Conservation (phyloP, 78 protist species). For the Dictyostelium firmibasis region DNA sequence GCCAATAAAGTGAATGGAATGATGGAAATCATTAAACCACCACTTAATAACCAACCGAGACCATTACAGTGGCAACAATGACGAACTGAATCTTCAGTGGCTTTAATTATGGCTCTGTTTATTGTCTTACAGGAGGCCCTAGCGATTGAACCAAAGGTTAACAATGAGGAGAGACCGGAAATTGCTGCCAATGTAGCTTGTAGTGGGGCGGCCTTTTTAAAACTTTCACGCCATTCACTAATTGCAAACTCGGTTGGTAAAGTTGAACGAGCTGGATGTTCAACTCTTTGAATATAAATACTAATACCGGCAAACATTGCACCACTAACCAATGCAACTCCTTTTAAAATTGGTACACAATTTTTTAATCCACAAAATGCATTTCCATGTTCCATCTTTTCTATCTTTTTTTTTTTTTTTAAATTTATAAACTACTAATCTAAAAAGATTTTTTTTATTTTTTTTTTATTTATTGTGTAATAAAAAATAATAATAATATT, state of each 20-base stretch:
- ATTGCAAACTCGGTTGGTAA: not conserved
- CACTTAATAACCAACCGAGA: not conserved
- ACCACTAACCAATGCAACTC: not conserved
- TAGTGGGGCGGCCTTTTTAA: not conserved
- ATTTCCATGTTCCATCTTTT: constrained; percentile 6
- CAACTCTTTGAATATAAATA: not conserved
- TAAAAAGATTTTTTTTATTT: no score
- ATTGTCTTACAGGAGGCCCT: not conserved
- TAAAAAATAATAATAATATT: no score
- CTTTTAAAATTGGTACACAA: constrained; percentile 21
- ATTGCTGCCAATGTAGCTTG: not conserved
- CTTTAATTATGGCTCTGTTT: not conserved
- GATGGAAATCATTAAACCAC: not conserved
- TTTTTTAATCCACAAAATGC: not conserved
- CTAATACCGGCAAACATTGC: constrained; percentile 1
- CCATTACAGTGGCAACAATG: not conserved
- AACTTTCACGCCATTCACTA: not conserved
- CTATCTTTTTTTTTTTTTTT: not conserved
- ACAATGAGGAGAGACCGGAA: not conserved
- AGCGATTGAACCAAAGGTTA: not conserved
- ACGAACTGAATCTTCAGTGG: not conserved
- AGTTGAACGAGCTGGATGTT: not conserved
- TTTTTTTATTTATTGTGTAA: not conserved
- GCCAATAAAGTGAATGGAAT: not conserved
- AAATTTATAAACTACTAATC: no score